Evolutionary conservation across 2,329 filamentous ascomycete genomes (phyloP), one percentile per base, ranked within the genome.

Genomic region (Capronia americana): DNA sequence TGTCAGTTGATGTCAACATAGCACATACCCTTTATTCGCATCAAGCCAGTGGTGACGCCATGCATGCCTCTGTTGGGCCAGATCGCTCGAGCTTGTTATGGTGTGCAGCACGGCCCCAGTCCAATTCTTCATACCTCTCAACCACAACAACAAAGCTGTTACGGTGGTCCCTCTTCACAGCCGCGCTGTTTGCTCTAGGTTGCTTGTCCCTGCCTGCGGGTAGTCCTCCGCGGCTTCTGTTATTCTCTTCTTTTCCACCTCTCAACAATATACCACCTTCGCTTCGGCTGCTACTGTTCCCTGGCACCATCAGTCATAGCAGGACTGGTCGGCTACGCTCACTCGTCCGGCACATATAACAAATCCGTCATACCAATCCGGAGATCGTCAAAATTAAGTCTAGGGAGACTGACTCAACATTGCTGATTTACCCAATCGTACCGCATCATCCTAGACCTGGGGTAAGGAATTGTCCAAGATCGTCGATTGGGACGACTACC

Each of bases 81-180:
- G 28, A 54, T 61, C 46, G 28, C 12, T 28, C n/a, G 46, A 53
- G 46, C 20, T 61, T 59, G 26, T 53, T 51, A 41, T 61, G 58
- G 28, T 61, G 46, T 61, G 58, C 30, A 20, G 58, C 58, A 61
- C 58, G 58, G 58, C 30, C 58, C 58, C 41, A 14, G 58, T 53
- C 48, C 30, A 53, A 30, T 53, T 32, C 56, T 20, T 26, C 58
- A 61, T 26, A 53, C 30, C 48, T 38, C 7, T 10, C 48, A 10
- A 32, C 20, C 10, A 20, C 24, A 55, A 55, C 58, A 61, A 34
- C 41, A 28, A 30, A 59, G 24, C 57, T 28, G 57, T 28, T 44
- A 11, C 10, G 26, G 17, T 17, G 38, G 17, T 44, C 17, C 6
- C 38, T n/a, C 38, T n/a, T 20, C 38, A 44, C 38, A 44, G 14